Percentiles rank a stretch among this genome's conserved stretches.
phyloP scores from a whole-genome alignment of 1,139 yeast genomes.

The Yamadazyma epiphylla region DNA sequence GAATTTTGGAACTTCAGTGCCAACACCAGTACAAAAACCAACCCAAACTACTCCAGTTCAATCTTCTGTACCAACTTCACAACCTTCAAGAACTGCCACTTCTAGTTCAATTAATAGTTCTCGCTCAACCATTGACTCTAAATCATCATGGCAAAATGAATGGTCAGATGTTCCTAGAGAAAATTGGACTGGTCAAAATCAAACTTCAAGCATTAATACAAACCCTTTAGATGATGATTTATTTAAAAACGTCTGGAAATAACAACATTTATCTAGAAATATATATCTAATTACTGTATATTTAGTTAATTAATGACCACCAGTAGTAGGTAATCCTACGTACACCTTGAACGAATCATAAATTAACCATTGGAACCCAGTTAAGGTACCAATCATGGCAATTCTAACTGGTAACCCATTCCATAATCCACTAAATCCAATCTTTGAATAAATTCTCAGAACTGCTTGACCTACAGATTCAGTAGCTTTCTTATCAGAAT shows the following conservation, averaged over 20 bases:
- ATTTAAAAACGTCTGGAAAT: conserved; percentile 59
- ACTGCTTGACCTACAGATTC: conserved; percentile 69
- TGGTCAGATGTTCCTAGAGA: conserved; percentile 33
- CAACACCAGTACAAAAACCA: conserved; percentile 3
- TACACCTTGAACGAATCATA: conserved; percentile 92
- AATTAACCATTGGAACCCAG: conserved; percentile 94
- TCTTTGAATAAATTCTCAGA: conserved; percentile 66
- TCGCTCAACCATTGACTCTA: conserved; percentile 7
- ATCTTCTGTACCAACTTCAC: too few relatives aligned
- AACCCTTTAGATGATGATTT: conserved; percentile 38
- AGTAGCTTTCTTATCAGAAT: conserved; percentile 63
- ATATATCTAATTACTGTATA: not conserved
- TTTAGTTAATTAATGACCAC: conserved; percentile 49
- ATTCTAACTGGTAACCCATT: conserved; percentile 92
- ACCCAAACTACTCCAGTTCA: conserved; percentile 4
- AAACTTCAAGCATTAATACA: conserved; percentile 13
- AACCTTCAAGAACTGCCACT: conserved; percentile 8
- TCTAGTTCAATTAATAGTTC: conserved; percentile 5
- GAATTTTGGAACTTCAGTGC: not conserved
- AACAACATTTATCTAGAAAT: conserved; percentile 3
- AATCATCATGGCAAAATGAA: conserved; percentile 30
- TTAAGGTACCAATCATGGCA: conserved; percentile 93
- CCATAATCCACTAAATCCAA: conserved; percentile 92
- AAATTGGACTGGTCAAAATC: conserved; percentile 7
- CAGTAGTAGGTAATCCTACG: conserved; percentile 90